Evolutionary conservation across 192 early-diverging fungal genomes (phyloP).

Genomic region (Linnemannia elongata): DNA sequence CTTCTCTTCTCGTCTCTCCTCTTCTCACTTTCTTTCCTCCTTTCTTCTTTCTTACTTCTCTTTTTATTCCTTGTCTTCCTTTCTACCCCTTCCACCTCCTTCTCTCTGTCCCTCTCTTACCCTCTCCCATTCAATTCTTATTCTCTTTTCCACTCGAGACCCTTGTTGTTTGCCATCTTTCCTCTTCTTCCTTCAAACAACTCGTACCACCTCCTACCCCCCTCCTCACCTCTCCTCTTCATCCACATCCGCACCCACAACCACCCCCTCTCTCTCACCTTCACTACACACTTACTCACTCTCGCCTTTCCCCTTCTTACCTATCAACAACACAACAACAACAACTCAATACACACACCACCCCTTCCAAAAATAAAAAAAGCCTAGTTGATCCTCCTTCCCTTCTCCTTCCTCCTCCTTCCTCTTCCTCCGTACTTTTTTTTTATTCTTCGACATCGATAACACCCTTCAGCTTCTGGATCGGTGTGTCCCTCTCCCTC

Average conservation of each 20-base stretch:
- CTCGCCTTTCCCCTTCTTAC: not conserved
- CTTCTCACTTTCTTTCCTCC: not conserved
- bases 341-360: not conserved
- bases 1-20: not conserved
- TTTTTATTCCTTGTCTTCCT: not conserved
- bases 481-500: not conserved
- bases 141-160: not conserved
- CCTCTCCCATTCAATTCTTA: not conserved
- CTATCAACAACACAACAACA: not conserved
- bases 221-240: not conserved
- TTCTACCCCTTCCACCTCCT: not conserved
- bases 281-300: not conserved
- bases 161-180: constrained; percentile 5
- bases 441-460: not conserved
- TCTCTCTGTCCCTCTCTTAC: not conserved
- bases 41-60: not conserved
- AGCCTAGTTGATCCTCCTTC: not conserved
- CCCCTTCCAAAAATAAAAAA: not conserved
- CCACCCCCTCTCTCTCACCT: not conserved
- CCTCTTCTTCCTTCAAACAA: not conserved
- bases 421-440: not conserved
- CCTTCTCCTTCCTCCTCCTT: not conserved
- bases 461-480: not conserved
- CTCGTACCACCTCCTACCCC: not conserved
- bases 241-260: not conserved